phyloP scores from a whole-genome alignment of 2,329 filamentous ascomycete genomes.

The Cordyceps cicadae region DNA sequence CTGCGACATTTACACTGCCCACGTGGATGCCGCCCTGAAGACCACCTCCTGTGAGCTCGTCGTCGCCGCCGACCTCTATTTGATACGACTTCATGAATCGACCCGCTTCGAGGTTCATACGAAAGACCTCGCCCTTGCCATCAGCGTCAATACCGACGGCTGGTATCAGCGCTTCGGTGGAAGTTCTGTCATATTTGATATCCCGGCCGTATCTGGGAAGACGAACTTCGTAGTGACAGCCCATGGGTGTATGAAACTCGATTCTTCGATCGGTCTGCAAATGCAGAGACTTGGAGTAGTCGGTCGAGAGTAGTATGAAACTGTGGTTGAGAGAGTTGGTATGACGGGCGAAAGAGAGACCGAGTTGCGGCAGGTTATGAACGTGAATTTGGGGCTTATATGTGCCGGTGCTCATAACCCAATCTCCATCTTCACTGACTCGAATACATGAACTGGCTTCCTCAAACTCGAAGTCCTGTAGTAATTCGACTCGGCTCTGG shows the following conservation, averaged over 20 bases:
- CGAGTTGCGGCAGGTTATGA: conserved; percentile 89
- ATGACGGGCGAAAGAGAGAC: conserved; percentile 87
- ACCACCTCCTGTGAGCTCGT: conserved; percentile 61
- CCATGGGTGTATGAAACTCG: conserved; percentile 85
- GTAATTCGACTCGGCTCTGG: conserved; percentile 83
- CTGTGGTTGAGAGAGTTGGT: conserved; percentile 87
- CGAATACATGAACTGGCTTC: conserved; percentile 87
- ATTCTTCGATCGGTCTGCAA: conserved; percentile 85
- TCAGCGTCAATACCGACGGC: conserved; percentile 80
- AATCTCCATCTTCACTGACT: conserved; percentile 90
- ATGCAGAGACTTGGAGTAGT: conserved; percentile 92
- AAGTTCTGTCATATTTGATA: conserved; percentile 71
- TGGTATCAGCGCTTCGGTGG: conserved; percentile 78
- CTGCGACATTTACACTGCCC: conserved; percentile 78
- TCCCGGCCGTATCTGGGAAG: conserved; percentile 90
- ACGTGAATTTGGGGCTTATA: conserved; percentile 68
- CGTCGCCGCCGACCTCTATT: conserved; percentile 80
- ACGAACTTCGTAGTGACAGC: conserved; percentile 80
- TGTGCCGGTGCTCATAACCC: conserved; percentile 89
- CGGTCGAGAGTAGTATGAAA: conserved; percentile 77
- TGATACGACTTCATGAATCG: conserved; percentile 93
- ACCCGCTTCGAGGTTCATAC: conserved; percentile 83
- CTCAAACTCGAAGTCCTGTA: conserved; percentile 97
- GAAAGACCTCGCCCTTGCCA: conserved; percentile 83
- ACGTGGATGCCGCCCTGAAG: conserved; percentile 81